phyloP scores from a whole-genome alignment of 2,329 filamentous ascomycete species.

The Cladosporium oxysporum region DNA sequence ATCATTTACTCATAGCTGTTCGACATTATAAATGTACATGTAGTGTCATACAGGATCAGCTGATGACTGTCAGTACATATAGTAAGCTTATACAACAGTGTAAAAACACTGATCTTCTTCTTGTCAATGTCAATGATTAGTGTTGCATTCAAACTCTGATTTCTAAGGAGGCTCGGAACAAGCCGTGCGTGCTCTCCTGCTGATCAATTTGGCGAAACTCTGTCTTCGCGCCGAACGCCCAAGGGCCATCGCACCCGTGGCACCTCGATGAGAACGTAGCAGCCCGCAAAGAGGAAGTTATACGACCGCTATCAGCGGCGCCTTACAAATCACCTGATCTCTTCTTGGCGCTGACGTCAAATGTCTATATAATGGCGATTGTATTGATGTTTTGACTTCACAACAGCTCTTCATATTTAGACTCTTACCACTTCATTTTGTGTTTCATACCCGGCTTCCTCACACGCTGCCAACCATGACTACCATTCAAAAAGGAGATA shows the following conservation, averaged over 20 bases:
- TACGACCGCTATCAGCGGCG: neutral
- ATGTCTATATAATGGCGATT: neutral
- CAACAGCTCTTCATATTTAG: neutral
- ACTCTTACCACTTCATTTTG: neutral
- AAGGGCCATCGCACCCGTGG: neutral
- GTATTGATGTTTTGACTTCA: neutral
- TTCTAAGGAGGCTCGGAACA: neutral
- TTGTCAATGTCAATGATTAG: neutral
- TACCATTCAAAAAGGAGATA: constrained; percentile 28
- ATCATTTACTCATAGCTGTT: neutral
- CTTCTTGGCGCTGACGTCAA: constrained; percentile 14
- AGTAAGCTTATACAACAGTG: neutral
- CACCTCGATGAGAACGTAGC: neutral
- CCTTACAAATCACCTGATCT: no score
- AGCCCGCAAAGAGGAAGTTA: neutral
- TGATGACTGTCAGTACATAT: neutral
- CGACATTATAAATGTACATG: neutral
- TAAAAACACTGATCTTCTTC: neutral
- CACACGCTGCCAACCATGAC: constrained; percentile 7
- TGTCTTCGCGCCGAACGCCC: neutral
- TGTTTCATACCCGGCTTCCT: neutral
- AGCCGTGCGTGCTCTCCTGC: neutral
- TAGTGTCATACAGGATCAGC: neutral
- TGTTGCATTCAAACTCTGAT: neutral
- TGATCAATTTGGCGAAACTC: neutral